A percentile compares a stretch with the other conserved stretches of the same genome.
Evolutionary conservation across 1,284 basidiomycete species (phyloP).

Genomic region (Pascua guehoae): DNA sequence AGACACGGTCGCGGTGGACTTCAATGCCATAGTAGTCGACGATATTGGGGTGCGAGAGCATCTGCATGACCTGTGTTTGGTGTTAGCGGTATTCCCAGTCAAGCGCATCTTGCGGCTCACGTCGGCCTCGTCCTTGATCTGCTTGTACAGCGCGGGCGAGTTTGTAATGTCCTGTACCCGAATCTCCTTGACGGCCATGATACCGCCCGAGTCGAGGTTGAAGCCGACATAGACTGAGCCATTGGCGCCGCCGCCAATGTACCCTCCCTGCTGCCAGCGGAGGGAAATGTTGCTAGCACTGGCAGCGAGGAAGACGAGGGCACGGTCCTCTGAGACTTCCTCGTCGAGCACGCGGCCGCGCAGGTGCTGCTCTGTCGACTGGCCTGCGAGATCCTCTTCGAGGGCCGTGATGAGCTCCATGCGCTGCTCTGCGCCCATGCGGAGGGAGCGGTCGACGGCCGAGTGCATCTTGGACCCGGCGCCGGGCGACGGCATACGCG

Average conservation of each 20-base stretch:
- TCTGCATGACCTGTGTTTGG: conserved; percentile 74
- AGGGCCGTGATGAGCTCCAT: conserved; percentile 60
- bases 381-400: conserved; percentile 59
- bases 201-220: conserved; percentile 91
- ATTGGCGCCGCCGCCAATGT: conserved; percentile 96
- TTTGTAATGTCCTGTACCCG: conserved; percentile 90
- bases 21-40: conserved; percentile 99
- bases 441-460: conserved; percentile 59
- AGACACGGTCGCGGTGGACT: conserved; percentile 94
- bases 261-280: conserved; percentile 97
- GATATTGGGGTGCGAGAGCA: conserved; percentile 96
- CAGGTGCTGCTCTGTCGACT: conserved; percentile 66
- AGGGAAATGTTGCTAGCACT: conserved; percentile 93
- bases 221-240: conserved; percentile 97
- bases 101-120: conserved; percentile 38
- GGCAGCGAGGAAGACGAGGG: conserved; percentile 84
- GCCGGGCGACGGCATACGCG: conserved; percentile 29
- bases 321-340: conserved; percentile 84
- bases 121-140: conserved; percentile 94
- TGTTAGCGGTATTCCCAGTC: background rate
- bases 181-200: conserved; percentile 99
- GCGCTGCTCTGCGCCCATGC: conserved; percentile 69
- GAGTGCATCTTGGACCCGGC: conserved; percentile 23
- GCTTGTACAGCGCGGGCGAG: conserved; percentile 76
- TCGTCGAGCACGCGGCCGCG: conserved; percentile 87